A percentile compares a stretch with the other conserved stretches of the same genome.
Evolutionary conservation across 441 rosid species (phyloP).

Genomic region (Eutrema salsugineum): DNA sequence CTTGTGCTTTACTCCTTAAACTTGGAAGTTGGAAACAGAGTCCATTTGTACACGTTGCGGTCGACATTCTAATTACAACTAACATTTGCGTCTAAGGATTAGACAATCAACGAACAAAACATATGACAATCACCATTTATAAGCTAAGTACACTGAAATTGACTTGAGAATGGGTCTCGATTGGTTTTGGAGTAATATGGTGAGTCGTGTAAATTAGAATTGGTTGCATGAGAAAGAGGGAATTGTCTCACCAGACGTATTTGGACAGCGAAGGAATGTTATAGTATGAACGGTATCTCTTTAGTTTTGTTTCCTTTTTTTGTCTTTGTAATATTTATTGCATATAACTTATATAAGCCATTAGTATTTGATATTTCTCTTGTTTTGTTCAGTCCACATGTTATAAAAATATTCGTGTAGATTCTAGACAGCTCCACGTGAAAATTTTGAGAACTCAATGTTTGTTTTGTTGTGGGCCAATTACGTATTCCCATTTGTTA

Average conservation of each 20-base stretch:
- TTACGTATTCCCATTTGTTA: slow-evolving; percentile 9
- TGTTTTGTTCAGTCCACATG: slow-evolving; percentile 28
- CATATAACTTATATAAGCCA: slow-evolving; percentile 10
- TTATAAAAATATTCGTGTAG: slow-evolving; percentile 1
- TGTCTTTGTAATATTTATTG: slow-evolving; percentile 19
- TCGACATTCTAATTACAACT: slow-evolving; percentile 11
- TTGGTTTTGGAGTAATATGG: neutral
- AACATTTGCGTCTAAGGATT: slow-evolving; percentile 13
- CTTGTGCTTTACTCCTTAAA: neutral
- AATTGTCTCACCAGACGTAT: slow-evolving; percentile 28
- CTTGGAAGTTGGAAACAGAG: slow-evolving; percentile 6
- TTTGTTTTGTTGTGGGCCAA: slow-evolving; percentile 20
- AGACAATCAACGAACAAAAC: slow-evolving; percentile 19
- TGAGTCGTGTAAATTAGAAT: slow-evolving; percentile 16
- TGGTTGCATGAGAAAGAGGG: slow-evolving; percentile 32
- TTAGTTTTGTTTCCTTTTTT: slow-evolving; percentile 18
- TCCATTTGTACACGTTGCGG: slow-evolving; percentile 14
- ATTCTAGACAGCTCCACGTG: slow-evolving; percentile 34
- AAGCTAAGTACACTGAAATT: slow-evolving; percentile 10
- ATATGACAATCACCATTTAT: slow-evolving; percentile 20
- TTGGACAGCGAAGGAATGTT: slow-evolving; percentile 30
- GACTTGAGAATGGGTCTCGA: neutral
- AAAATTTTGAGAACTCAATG: slow-evolving; percentile 13
- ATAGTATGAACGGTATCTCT: slow-evolving; percentile 33
- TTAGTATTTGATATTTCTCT: slow-evolving; percentile 9